A percentile compares a stretch with the other conserved stretches of the same genome.
These are phyloP conservation scores for Penicillium carneum DNA, from an alignment of 2,329 filamentous ascomycete genomes.

Conservation along the genomic window DNA sequence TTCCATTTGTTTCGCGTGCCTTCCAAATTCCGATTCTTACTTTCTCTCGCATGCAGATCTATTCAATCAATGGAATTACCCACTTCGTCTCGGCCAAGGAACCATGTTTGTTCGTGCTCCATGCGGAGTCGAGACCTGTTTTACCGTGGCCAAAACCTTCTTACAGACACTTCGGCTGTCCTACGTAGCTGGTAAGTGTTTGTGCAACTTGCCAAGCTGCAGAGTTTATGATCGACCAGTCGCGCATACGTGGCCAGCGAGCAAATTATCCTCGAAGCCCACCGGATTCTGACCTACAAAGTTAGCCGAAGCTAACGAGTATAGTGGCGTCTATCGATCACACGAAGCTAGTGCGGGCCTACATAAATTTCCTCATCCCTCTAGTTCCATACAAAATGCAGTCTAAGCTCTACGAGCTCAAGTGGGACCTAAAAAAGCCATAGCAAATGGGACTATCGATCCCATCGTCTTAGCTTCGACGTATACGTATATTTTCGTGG, in stretches of 20 bases:
- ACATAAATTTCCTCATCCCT: constrained; percentile 8
- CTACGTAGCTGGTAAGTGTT: constrained; percentile 8
- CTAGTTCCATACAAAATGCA: constrained; percentile 16
- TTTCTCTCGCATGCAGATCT: background rate
- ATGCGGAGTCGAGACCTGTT: background rate
- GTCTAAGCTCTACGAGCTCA: constrained; percentile 16
- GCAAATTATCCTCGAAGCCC: constrained; percentile 11
- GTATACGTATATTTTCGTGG: constrained; percentile 16
- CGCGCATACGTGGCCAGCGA: constrained; percentile 7
- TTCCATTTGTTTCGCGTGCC: background rate
- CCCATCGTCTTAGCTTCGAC: constrained; percentile 15
- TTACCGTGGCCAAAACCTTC: background rate
- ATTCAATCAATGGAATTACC: too few species aligned
- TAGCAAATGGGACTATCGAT: constrained; percentile 1
- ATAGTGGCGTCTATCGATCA: constrained; percentile 15
- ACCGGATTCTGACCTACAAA: constrained; percentile 9
- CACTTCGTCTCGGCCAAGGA: background rate
- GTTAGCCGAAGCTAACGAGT: constrained; percentile 7
- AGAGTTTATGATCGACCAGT: constrained; percentile 1
- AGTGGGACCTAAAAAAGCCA: constrained; percentile 12
- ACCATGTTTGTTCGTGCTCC: background rate
- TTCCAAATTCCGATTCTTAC: background rate
- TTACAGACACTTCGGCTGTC: background rate
- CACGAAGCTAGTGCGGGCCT: constrained; percentile 9
- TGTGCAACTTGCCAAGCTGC: constrained; percentile 14